Evolutionary conservation across 768 basidiomycete genomes (phyloP).

Genomic region (Pisolithus tinctorius): DNA sequence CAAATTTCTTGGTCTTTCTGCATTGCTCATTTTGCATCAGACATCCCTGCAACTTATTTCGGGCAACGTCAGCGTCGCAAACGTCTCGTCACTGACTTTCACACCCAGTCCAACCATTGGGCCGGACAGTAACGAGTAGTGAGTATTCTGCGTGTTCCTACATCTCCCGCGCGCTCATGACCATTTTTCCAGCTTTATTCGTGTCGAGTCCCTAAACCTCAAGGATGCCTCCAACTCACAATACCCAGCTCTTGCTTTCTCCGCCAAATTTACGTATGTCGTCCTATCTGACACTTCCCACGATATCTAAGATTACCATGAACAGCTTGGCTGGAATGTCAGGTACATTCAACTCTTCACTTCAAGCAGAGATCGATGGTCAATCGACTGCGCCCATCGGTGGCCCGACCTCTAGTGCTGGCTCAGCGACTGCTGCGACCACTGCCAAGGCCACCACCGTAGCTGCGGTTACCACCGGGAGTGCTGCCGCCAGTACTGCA

Average conservation of each 20-base stretch:
- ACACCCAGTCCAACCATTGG: constrained; percentile 48
- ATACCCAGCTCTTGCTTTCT: constrained; percentile 66
- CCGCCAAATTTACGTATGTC: constrained; percentile 68
- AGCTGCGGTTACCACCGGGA: not conserved
- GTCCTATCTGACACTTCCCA: not conserved
- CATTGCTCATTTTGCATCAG: constrained; percentile 27
- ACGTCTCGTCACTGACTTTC: constrained; percentile 39
- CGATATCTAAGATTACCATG: not conserved
- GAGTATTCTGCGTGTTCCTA: constrained; percentile 11
- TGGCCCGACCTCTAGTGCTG: constrained; percentile 25
- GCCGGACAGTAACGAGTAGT: constrained; percentile 53
- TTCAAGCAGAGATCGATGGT: constrained; percentile 55
- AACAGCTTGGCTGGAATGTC: constrained; percentile 61
- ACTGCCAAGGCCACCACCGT: not conserved
- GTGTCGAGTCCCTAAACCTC: constrained; percentile 52
- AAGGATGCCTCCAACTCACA: constrained; percentile 47
- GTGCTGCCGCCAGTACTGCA: constrained; percentile 13
- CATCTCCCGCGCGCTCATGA: not conserved
- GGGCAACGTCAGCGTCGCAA: constrained; percentile 45
- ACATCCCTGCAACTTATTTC: constrained; percentile 51
- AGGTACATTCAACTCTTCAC: constrained; percentile 53
- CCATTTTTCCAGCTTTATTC: constrained; percentile 56
- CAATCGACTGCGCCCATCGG: constrained; percentile 52
- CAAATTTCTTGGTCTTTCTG: not conserved
- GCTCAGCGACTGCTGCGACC: constrained; percentile 11